Evolutionary conservation across 2,329 filamentous ascomycete species (phyloP).

Genomic region (Aaosphaeria pasadenensis): DNA sequence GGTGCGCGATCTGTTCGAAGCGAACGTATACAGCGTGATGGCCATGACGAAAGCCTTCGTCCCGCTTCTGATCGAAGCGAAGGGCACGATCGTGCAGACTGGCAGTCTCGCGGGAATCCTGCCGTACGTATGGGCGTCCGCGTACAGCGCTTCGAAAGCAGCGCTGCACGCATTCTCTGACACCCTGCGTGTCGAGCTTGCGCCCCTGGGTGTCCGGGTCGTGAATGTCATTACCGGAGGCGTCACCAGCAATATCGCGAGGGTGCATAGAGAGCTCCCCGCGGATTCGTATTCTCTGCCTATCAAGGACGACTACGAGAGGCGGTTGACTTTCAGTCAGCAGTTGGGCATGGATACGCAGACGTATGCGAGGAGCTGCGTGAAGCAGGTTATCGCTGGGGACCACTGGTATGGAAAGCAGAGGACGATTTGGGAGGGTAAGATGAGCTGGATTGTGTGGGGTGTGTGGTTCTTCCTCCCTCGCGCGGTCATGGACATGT

Average conservation of each 20-base stretch:
- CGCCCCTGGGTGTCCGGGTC: slow-evolving; percentile 49
- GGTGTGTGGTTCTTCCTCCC: slow-evolving; percentile 50
- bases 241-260: slow-evolving; percentile 57
- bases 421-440: slow-evolving; percentile 55
- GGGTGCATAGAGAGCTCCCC: slow-evolving; percentile 48
- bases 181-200: slow-evolving; percentile 56
- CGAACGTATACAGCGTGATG: slow-evolving; percentile 58
- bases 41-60: slow-evolving; percentile 56
- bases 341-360: slow-evolving; percentile 51
- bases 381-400: slow-evolving; percentile 48
- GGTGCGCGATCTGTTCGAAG: slow-evolving; percentile 27
- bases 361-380: slow-evolving; percentile 55
- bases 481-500: slow-evolving; percentile 37
- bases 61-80: slow-evolving; percentile 49
- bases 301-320: slow-evolving; percentile 50
- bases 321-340: slow-evolving; percentile 54
- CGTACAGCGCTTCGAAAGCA: slow-evolving; percentile 60
- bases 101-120: slow-evolving; percentile 45
- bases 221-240: slow-evolving; percentile 56
- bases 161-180: slow-evolving; percentile 58
- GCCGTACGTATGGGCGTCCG: slow-evolving; percentile 40
- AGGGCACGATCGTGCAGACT: slow-evolving; percentile 46
- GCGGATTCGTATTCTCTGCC: slow-evolving; percentile 52
- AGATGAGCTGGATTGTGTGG: slow-evolving; percentile 48
- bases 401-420: slow-evolving; percentile 35